Conservation (phyloP, 371 early-diverging fungal genomes). For the Zychaea mexicana region DNA sequence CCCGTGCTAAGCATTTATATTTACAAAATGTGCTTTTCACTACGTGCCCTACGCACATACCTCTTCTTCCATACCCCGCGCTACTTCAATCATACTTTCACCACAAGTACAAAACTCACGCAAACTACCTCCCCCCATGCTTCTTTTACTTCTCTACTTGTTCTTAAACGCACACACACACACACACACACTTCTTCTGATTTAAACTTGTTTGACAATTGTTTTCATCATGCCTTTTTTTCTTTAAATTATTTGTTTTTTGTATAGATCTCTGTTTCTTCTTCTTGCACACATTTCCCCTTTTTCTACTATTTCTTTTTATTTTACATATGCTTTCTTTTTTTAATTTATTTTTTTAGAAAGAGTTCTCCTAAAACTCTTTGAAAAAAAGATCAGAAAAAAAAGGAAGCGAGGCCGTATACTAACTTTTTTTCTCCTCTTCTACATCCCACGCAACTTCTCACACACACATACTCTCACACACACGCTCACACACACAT, state of each 20-base stretch:
- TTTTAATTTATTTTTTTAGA: slow-evolving; percentile 1
- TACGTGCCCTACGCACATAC: too few species aligned
- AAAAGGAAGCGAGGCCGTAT: slow-evolving; percentile 11
- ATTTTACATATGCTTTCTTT: not conserved
- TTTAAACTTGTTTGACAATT: slow-evolving; percentile 1
- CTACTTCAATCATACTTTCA: too few species aligned
- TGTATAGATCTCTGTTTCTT: not conserved
- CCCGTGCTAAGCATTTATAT: not conserved
- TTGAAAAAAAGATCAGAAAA: not conserved
- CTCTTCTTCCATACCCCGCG: too few species aligned
- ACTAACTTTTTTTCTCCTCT: slow-evolving; percentile 4
- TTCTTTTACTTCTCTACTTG: not conserved
- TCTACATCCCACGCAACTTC: not conserved
- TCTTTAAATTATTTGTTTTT: not conserved
- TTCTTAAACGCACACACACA: not conserved
- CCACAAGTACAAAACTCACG: not conserved
- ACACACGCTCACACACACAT: not conserved
- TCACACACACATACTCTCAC: not conserved
- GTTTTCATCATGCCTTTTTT: slow-evolving; percentile 9
- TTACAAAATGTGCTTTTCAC: too few species aligned
- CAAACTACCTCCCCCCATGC: not conserved
- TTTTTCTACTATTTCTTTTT: slow-evolving; percentile 1
- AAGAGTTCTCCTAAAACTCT: too few species aligned
- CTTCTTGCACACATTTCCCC: not conserved
- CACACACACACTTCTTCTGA: not conserved